These are phyloP conservation scores for Pichia sp. DNA, from an alignment of 1,139 yeast genomes.

Conservation along the genomic window DNA sequence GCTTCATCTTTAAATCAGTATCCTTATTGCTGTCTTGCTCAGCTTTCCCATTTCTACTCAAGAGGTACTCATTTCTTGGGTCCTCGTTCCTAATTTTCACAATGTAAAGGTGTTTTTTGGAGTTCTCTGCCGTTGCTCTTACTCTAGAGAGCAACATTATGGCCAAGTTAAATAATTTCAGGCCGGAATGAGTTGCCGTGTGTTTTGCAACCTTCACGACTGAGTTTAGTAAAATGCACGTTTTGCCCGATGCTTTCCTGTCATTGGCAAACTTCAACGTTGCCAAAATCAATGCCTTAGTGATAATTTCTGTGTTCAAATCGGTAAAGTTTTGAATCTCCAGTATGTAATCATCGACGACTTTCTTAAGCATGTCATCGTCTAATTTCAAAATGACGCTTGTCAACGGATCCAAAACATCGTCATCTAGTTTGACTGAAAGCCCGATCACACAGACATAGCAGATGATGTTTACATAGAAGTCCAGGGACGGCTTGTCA, in stretches of 20 bases:
- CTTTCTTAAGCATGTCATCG: constrained; percentile 11
- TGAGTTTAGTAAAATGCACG: not conserved
- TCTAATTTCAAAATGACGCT: constrained; percentile 13
- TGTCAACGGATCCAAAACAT: constrained; percentile 10
- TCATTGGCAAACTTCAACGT: not conserved
- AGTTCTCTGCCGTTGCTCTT: not conserved
- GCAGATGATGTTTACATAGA: constrained; percentile 21
- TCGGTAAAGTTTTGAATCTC: constrained; percentile 6
- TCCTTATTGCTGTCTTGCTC: not conserved
- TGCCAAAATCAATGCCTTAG: not conserved
- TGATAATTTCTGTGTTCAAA: constrained; percentile 5
- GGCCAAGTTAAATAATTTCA: not conserved
- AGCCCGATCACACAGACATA: constrained; percentile 17
- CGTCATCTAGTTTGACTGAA: constrained; percentile 11
- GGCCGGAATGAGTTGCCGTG: not conserved
- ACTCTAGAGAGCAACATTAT: constrained; percentile 1
- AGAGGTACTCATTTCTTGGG: not conserved
- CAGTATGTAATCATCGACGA: constrained; percentile 16
- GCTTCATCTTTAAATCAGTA: constrained; percentile 1
- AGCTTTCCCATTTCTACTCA: not conserved
- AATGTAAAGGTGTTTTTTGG: not conserved
- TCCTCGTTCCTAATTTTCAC: not conserved
- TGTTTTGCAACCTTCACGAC: not conserved
- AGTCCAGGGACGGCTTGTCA: constrained; percentile 18
- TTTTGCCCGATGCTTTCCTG: not conserved